A percentile compares a stretch with the other conserved stretches of the same genome.
These are phyloP conservation scores for Solidago caesia DNA, from an alignment of 129 eudicot genomes.

Conservation along the genomic window DNA sequence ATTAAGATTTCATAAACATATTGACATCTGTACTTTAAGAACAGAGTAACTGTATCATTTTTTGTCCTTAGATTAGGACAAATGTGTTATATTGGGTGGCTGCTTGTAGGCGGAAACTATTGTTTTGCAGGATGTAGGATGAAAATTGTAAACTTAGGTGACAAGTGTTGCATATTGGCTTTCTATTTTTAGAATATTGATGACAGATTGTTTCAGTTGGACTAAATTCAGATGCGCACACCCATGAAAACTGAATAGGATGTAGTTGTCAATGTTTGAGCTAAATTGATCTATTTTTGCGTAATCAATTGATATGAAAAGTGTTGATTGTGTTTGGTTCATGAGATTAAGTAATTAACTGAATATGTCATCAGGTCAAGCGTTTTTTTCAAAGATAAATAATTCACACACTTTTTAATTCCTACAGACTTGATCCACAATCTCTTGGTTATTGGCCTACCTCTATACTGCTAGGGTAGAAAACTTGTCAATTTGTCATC, in stretches of 20 bases:
- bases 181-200: constrained; percentile 29
- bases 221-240: constrained; percentile 7
- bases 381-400: too few relatives aligned
- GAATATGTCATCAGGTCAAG: too few relatives aligned
- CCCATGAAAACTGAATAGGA: background rate
- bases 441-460: too few relatives aligned
- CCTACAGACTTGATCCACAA: too few relatives aligned
- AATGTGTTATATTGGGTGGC: background rate
- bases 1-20: too few relatives aligned
- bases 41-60: too few relatives aligned
- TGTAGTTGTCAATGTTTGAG: constrained; percentile 5
- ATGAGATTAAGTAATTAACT: background rate
- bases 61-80: background rate
- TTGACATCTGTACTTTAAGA: too few relatives aligned
- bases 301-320: background rate
- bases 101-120: too few relatives aligned
- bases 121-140: constrained; percentile 5
- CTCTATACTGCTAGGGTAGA: too few relatives aligned
- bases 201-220: constrained; percentile 8
- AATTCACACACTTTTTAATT: too few relatives aligned
- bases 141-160: constrained; percentile 2
- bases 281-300: background rate
- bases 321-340: constrained; percentile 10
- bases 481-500: too few relatives aligned
- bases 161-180: constrained; percentile 11